A percentile compares a stretch with the other conserved stretches of the same genome.
These are phyloP conservation scores for Eutrema yunnanense DNA, from an alignment of 345 rosid species.

Conservation along the genomic window DNA sequence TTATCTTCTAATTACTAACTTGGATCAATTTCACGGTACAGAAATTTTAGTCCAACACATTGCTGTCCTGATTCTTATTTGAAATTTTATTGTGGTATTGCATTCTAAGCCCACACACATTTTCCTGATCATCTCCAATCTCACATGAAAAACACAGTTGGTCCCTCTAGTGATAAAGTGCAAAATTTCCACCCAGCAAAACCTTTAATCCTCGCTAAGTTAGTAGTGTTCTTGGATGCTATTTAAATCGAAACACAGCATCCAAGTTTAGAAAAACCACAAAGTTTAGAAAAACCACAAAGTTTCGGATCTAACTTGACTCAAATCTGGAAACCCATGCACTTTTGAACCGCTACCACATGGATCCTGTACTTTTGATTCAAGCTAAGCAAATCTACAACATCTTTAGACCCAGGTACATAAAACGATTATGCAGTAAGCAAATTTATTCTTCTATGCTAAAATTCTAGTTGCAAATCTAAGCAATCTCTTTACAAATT, in stretches of 20 bases:
- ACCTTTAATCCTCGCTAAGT: background rate
- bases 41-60: background rate
- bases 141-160: background rate
- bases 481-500: conserved; percentile 1
- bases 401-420: conserved; percentile 2
- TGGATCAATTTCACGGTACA: background rate
- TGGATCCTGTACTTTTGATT: background rate
- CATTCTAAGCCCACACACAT: background rate
- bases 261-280: conserved; percentile 1
- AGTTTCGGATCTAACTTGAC: conserved; percentile 13
- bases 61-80: background rate
- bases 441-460: background rate
- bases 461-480: background rate
- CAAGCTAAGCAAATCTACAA: background rate
- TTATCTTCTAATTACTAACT: background rate
- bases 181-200: background rate
- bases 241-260: conserved; percentile 5
- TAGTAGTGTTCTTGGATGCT: background rate
- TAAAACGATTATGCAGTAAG: background rate
- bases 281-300: background rate
- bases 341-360: background rate
- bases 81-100: background rate
- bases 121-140: background rate
- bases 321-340: conserved; percentile 25
- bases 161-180: background rate